Conservation (phyloP, 208 protist species). For the Trypanosoma theileri region DNA sequence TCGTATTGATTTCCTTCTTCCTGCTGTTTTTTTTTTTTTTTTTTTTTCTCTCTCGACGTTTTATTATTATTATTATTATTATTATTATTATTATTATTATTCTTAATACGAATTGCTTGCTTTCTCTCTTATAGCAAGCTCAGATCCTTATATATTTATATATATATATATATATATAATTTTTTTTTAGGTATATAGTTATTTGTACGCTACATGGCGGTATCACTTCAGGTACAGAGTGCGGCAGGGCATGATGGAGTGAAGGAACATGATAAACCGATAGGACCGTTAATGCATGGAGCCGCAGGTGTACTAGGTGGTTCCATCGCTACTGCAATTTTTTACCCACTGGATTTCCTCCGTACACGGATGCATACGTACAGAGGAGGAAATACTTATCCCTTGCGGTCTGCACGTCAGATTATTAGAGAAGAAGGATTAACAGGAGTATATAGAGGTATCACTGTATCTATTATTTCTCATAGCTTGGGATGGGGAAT, state of each 20-base stretch:
- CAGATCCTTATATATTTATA: not conserved
- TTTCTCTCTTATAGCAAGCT: no score
- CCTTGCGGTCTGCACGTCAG: constrained; percentile 42
- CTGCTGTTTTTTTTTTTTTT: no score
- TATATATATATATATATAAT: constrained; percentile 21
- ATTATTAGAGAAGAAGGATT: constrained; percentile 69
- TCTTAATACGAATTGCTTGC: no score
- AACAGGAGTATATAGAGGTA: constrained; percentile 74
- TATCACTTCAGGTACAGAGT: not conserved
- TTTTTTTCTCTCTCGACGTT: no score
- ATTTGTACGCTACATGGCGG: not conserved
- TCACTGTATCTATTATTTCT: constrained; percentile 63
- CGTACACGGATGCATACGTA: constrained; percentile 83
- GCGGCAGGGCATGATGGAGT: constrained; percentile 20
- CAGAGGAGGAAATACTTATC: constrained; percentile 42
- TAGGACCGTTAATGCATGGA: constrained; percentile 68
- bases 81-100: no score
- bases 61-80: no score
- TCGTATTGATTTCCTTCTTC: no score
- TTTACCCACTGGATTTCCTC: constrained; percentile 86
- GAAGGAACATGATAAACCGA: not conserved
- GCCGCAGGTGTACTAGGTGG: constrained; percentile 67
- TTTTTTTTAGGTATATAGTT: not conserved
- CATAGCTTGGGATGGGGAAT: constrained; percentile 79
- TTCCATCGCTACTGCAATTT: constrained; percentile 63